Evolutionary conservation across 2,329 filamentous ascomycete genomes (phyloP).

Genomic region (Bipolaris oryzae): DNA sequence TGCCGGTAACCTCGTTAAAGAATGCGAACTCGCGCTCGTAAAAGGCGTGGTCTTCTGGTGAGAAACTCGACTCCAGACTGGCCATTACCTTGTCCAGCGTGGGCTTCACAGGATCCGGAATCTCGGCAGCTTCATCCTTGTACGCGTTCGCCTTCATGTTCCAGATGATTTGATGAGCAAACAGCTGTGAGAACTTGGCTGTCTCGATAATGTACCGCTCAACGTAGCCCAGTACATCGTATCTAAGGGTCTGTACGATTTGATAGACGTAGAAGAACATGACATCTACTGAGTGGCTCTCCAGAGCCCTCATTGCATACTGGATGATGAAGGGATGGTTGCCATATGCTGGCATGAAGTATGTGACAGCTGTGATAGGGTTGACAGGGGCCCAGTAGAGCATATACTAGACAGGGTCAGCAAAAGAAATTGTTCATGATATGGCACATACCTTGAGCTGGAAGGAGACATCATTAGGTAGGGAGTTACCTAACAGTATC

Average conservation of each 20-base stretch:
- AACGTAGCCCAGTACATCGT: conserved; percentile 91
- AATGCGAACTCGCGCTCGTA: conserved; percentile 97
- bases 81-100: conserved; percentile 89
- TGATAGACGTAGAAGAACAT: conserved; percentile 99
- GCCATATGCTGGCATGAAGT: conserved; percentile 88
- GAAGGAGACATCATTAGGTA: conserved; percentile 79
- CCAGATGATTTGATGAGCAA: conserved; percentile 99
- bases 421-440: neutral
- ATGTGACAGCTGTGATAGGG: conserved; percentile 88
- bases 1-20: conserved; percentile 93
- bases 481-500: conserved; percentile 74
- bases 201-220: conserved; percentile 97
- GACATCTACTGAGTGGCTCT: conserved; percentile 93
- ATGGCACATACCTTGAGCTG: conserved; percentile 65
- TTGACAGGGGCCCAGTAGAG: conserved; percentile 93
- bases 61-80: conserved; percentile 82
- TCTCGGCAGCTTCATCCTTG: conserved; percentile 91
- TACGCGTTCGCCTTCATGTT: conserved; percentile 99
- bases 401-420: conserved; percentile 66
- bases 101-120: conserved; percentile 92
- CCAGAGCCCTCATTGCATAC: conserved; percentile 93
- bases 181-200: conserved; percentile 95
- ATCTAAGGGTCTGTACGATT: conserved; percentile 92
- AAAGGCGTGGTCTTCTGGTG: conserved; percentile 77
- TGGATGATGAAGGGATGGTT: conserved; percentile 94